Conservation (phyloP, 768 basidiomycete species). For the Suillus weaverae region DNA sequence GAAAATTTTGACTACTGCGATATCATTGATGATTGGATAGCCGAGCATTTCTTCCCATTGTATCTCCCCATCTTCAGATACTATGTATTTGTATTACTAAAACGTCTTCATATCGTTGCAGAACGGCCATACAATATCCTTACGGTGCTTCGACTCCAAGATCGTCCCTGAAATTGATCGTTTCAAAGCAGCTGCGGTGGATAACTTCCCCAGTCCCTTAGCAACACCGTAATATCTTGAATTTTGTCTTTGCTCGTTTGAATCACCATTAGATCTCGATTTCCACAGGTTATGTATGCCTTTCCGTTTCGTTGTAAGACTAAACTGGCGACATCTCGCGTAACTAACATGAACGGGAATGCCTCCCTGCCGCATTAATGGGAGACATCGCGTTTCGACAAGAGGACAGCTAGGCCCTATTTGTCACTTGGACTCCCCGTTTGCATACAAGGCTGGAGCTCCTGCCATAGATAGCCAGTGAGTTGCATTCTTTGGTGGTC, state of each 20-base stretch:
- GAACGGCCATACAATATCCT: neutral
- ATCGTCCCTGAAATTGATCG: neutral
- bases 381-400: neutral
- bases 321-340: neutral
- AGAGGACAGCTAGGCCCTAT: neutral
- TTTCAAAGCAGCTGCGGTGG: neutral
- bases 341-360: too few species aligned
- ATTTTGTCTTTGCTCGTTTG: neutral
- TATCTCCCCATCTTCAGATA: neutral
- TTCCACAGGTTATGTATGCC: neutral
- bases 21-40: neutral
- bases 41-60: neutral
- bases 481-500: neutral
- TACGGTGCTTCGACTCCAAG: neutral
- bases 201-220: neutral
- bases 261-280: neutral
- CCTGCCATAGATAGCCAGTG: neutral
- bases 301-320: neutral
- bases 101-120: neutral
- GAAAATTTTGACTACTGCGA: neutral
- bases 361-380: neutral
- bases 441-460: neutral
- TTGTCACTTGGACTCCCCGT: neutral
- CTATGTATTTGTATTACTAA: neutral
- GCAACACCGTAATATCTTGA: neutral